Base-by-base conservation (phyloP, 768 basidiomycete species). In the Agrocybe praecox region DNA sequence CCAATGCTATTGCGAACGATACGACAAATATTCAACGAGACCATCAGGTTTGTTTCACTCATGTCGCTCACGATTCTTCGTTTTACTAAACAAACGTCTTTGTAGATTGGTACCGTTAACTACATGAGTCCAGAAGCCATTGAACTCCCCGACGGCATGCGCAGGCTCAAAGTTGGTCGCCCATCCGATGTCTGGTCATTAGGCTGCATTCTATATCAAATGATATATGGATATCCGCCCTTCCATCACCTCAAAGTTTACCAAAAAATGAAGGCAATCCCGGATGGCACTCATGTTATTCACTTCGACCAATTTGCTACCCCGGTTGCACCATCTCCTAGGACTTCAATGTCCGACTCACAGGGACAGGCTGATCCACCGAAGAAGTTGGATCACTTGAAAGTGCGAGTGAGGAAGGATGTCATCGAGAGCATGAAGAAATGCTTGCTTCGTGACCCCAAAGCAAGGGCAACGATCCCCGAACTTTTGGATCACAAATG, bases 121-220 rank as follows among this genome's bases (percentile, higher is more conserved):
- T 99, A 96, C 69, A 99, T 99, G 96, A 95, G 94, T 52, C 96
- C 96, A 0, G 96, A 99, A 72, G 94, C 96, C 12, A 94, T 99
- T 53, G 92, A 95, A 67, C 75, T 91, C 19, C 88, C 88, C 4
- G 92, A 91, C 55, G 93, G 89, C 43, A 91, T 88, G 87, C 84
- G 90, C 12, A 83, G 93, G 22, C 84, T 96, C 56, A 97, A 96
- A 78, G 94, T 98, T 51, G 97, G 96, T 3, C 89, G 96, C 21
- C 87, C 95, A 0, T 94, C 92, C 52, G 96, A 99, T 69, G 93
- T 99, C 42, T 99, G 96, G 96, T 97, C 95, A 2, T 78, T 99
- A 2, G 96, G 96, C 1, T 96, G 94, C 72, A 99, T 99, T 67
- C 80, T 98, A 29, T 98, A 99, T 74, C 96, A 99, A 68, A 98